Percentiles rank a stretch among this genome's conserved stretches.
These are phyloP conservation scores for Zymoseptoria ardabiliae DNA, from an alignment of 2,329 filamentous ascomycete species.

Conservation along the genomic window DNA sequence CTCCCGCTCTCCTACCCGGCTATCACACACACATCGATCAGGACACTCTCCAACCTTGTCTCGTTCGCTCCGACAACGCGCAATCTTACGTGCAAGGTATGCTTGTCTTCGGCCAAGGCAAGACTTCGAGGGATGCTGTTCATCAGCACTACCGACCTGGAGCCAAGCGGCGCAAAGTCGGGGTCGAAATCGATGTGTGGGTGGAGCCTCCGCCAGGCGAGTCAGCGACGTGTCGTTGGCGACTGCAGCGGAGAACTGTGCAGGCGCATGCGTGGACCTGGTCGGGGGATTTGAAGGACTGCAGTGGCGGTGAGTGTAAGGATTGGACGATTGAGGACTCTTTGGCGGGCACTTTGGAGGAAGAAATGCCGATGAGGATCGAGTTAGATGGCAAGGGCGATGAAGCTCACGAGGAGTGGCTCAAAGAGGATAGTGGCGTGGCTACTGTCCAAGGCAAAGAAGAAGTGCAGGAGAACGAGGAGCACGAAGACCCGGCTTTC, in stretches of 20 bases:
- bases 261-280: slow-evolving; percentile 9
- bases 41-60: slow-evolving; percentile 13
- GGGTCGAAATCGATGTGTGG: slow-evolving; percentile 20
- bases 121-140: slow-evolving; percentile 14
- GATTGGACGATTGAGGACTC: slow-evolving; percentile 22
- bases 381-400: slow-evolving; percentile 10
- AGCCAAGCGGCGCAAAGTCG: slow-evolving; percentile 10
- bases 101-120: slow-evolving; percentile 22
- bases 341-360: slow-evolving; percentile 13
- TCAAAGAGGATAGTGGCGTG: neutral
- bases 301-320: neutral
- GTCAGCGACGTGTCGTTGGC: slow-evolving; percentile 5
- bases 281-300: slow-evolving; percentile 1
- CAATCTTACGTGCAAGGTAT: slow-evolving; percentile 23
- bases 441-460: neutral
- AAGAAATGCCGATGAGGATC: slow-evolving; percentile 5
- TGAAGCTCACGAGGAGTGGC: slow-evolving; percentile 10
- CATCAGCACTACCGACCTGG: slow-evolving; percentile 20
- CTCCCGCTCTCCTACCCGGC: slow-evolving; percentile 22
- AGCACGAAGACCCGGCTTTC: neutral
- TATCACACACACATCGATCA: slow-evolving; percentile 17
- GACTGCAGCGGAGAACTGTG: slow-evolving; percentile 11
- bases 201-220: neutral
- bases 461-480: neutral
- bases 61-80: slow-evolving; percentile 14